Conservation (phyloP, 352 stramenopile genomes). For the Blastocystis sp. region DNA sequence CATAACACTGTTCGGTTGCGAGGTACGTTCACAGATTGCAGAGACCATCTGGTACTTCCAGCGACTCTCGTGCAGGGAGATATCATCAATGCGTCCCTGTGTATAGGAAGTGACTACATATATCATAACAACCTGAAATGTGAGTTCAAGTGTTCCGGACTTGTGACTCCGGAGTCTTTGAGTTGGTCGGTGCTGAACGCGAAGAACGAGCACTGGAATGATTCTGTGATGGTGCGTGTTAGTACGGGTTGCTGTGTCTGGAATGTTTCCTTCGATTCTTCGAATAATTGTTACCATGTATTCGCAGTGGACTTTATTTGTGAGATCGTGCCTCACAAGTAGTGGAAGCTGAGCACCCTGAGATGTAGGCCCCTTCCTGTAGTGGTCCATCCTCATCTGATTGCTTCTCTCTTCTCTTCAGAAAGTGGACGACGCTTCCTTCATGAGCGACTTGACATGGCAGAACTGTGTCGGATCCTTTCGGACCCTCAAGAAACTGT, state of each 20-base stretch:
- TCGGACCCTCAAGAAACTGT: not conserved
- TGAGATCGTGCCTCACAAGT: constrained; percentile 36
- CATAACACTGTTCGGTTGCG: not conserved
- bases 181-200: not conserved
- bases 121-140: not conserved
- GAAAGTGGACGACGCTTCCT: not conserved
- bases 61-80: not conserved
- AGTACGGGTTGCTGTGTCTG: constrained; percentile 14
- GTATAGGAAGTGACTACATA: not conserved
- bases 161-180: not conserved
- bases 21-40: not conserved
- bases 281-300: not conserved
- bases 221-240: not conserved
- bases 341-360: not conserved
- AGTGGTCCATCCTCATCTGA: constrained; percentile 21
- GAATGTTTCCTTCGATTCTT: not conserved
- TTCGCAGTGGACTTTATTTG: not conserved
- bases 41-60: not conserved
- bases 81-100: not conserved
- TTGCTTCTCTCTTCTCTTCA: not conserved
- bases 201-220: not conserved
- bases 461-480: not conserved
- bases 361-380: not conserved
- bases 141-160: not conserved
- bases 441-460: not conserved